phyloP scores from a whole-genome alignment of 306 rosid species.

The Argentina anserina region DNA sequence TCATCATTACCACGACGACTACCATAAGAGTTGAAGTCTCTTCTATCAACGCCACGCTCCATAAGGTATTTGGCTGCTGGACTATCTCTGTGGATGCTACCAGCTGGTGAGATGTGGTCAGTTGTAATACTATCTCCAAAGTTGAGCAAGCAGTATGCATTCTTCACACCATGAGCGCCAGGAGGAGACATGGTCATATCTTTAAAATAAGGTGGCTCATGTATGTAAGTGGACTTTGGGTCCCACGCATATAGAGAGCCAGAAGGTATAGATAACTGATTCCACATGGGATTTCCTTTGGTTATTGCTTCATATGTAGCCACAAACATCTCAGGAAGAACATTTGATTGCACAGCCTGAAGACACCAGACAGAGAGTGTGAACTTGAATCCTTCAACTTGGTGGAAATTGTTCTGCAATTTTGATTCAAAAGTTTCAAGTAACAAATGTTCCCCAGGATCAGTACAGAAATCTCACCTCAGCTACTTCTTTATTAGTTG shows the following conservation, averaged over 20 bases:
- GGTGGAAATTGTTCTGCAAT: neutral
- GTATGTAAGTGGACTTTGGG: slow-evolving; percentile 78
- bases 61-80: slow-evolving; percentile 85
- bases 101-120: slow-evolving; percentile 98
- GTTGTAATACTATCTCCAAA: slow-evolving; percentile 97
- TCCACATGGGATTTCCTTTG: slow-evolving; percentile 93
- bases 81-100: slow-evolving; percentile 96
- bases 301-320: slow-evolving; percentile 91
- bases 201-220: slow-evolving; percentile 86
- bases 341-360: slow-evolving; percentile 88
- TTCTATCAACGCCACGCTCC: slow-evolving; percentile 85
- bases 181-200: slow-evolving; percentile 95
- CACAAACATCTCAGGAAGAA: slow-evolving; percentile 89
- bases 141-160: slow-evolving; percentile 90
- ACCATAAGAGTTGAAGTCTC: slow-evolving; percentile 95
- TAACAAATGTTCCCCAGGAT: slow-evolving; percentile 19
- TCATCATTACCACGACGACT: slow-evolving; percentile 98
- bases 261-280: slow-evolving; percentile 72
- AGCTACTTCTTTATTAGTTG: slow-evolving; percentile 83
- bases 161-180: slow-evolving; percentile 72
- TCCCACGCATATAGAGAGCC: slow-evolving; percentile 91
- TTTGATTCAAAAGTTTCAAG: neutral
- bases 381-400: slow-evolving; percentile 10
- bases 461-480: slow-evolving; percentile 41
- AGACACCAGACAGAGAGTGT: slow-evolving; percentile 24